phyloP scores from a whole-genome alignment of 2,329 filamentous ascomycete species.

The Hypomyces perniciosus region DNA sequence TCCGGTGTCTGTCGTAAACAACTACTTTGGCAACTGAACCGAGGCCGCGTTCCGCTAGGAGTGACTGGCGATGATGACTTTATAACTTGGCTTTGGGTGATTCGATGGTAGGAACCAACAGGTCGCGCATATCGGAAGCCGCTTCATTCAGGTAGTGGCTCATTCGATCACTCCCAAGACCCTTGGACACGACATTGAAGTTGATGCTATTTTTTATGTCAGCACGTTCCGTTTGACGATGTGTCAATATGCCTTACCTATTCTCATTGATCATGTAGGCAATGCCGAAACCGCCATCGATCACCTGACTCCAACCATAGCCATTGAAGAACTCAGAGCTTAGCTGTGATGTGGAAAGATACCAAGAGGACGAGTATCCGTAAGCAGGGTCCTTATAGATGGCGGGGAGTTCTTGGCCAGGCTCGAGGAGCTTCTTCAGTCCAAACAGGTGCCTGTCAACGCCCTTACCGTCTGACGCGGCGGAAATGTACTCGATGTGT shows the following conservation, averaged over 20 bases:
- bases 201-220: slow-evolving; percentile 59
- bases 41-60: too few species aligned
- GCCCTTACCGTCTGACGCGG: slow-evolving; percentile 85
- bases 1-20: too few species aligned
- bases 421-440: slow-evolving; percentile 79
- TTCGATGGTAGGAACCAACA: slow-evolving; percentile 76
- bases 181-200: slow-evolving; percentile 97
- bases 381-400: slow-evolving; percentile 86
- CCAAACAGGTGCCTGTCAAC: slow-evolving; percentile 97
- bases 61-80: not conserved
- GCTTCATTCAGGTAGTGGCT: slow-evolving; percentile 94
- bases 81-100: slow-evolving; percentile 84
- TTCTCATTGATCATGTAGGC: slow-evolving; percentile 99
- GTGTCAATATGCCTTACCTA: slow-evolving; percentile 45
- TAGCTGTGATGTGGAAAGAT: slow-evolving; percentile 79
- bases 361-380: slow-evolving; percentile 81
- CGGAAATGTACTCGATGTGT: slow-evolving; percentile 85
- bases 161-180: slow-evolving; percentile 85
- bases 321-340: slow-evolving; percentile 98
- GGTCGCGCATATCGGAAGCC: slow-evolving; percentile 78
- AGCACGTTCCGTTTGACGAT: not conserved
- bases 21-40: too few species aligned
- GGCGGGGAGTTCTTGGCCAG: slow-evolving; percentile 73
- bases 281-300: slow-evolving; percentile 93
- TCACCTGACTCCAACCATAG: slow-evolving; percentile 97